These are phyloP conservation scores for Stephania japonica DNA, from an alignment of 164 flowering plant species.

Conservation along the genomic window DNA sequence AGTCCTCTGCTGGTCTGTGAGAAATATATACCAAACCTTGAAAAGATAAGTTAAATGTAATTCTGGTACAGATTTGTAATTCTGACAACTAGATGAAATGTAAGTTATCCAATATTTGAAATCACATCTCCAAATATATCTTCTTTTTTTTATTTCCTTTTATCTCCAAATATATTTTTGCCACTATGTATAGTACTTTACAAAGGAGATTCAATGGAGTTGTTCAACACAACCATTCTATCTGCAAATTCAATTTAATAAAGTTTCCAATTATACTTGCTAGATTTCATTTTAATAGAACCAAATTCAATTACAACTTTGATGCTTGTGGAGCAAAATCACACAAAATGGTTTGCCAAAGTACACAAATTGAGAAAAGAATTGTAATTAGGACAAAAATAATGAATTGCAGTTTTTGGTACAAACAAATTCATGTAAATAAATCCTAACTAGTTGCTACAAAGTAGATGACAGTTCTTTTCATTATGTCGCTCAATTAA, in stretches of 20 bases:
- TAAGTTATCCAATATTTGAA: neutral
- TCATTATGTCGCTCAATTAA: too few species aligned
- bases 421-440: neutral
- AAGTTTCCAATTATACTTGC: too few species aligned
- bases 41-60: neutral
- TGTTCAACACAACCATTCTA: neutral
- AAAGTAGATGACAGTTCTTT: too few species aligned
- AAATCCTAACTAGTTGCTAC: too few species aligned
- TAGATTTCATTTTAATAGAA: too few species aligned
- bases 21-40: neutral
- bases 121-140: neutral
- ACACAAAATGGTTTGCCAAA: too few species aligned
- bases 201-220: neutral
- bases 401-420: neutral
- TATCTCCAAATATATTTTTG: neutral
- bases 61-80: neutral
- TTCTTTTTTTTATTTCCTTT: too few species aligned
- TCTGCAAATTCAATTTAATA: too few species aligned
- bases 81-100: neutral
- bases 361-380: too few species aligned
- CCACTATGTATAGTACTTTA: neutral
- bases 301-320: too few species aligned
- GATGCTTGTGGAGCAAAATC: too few species aligned
- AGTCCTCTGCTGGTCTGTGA: conserved; percentile 15
- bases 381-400: neutral